These are phyloP conservation scores for Blastocystis hominis DNA, from an alignment of 352 stramenopile genomes.

Conservation along the genomic window DNA sequence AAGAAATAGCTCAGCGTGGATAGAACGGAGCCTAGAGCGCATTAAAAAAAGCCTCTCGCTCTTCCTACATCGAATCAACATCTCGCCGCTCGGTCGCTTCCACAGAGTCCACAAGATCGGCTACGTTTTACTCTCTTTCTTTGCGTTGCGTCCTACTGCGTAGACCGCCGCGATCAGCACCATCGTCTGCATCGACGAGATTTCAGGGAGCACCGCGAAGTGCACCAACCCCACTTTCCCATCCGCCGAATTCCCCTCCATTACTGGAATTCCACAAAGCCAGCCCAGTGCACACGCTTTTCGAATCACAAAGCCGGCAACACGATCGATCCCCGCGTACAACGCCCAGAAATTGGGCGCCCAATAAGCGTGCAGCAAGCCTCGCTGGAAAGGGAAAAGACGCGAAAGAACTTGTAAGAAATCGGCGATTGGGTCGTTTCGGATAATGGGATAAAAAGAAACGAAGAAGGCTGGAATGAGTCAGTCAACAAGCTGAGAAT, in stretches of 20 bases:
- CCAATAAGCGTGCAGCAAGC: conserved; percentile 94
- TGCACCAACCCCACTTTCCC: not conserved
- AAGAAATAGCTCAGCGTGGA: conserved; percentile 70
- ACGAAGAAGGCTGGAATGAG: conserved; percentile 44
- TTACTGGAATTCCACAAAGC: conserved; percentile 20
- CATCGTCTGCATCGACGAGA: conserved; percentile 12
- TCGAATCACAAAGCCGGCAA: not conserved
- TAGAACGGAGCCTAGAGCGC: not conserved
- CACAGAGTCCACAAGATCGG: not conserved
- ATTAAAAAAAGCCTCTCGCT: not conserved
- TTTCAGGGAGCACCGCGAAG: conserved; percentile 22
- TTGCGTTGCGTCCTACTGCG: not conserved
- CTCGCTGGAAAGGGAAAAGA: conserved; percentile 88
- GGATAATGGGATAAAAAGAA: conserved; percentile 36
- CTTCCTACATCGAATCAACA: not conserved
- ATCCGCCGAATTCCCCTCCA: not conserved
- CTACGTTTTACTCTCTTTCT: not conserved
- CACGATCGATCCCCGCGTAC: conserved; percentile 80
- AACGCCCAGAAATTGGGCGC: conserved; percentile 92
- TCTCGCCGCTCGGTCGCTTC: not conserved
- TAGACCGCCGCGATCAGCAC: not conserved
- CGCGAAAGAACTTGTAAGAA: conserved; percentile 77
- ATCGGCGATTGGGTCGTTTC: conserved; percentile 55
- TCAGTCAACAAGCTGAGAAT: not conserved
- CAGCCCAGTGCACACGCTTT: not conserved